A percentile compares a stretch with the other conserved stretches of the same genome.
These are phyloP conservation scores for Incumbomyces lentus DNA, from an alignment of 2,329 filamentous ascomycete species.

Conservation along the genomic window DNA sequence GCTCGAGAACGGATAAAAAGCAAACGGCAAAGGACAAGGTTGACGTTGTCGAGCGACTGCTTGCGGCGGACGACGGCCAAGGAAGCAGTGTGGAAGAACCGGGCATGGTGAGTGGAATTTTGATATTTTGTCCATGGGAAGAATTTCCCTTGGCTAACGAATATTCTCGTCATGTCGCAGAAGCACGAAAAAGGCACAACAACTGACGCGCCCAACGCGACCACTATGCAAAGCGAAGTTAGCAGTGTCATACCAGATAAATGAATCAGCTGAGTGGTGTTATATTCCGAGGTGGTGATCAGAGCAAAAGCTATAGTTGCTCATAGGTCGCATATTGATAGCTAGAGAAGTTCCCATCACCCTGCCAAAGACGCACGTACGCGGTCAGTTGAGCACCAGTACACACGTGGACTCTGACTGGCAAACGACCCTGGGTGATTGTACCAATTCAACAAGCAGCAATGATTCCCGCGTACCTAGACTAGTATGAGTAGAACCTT, in stretches of 20 bases:
- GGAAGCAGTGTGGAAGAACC: not conserved
- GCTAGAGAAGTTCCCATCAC: too few relatives aligned
- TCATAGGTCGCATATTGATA: too few relatives aligned
- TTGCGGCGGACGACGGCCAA: conserved; percentile 26
- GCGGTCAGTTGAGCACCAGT: too few relatives aligned
- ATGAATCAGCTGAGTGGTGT: not conserved
- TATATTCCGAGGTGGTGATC: too few relatives aligned
- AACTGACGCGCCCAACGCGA: not conserved
- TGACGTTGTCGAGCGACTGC: conserved; percentile 44
- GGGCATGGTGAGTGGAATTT: not conserved
- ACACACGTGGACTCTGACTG: too few relatives aligned
- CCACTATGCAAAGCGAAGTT: not conserved
- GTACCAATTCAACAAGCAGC: too few relatives aligned
- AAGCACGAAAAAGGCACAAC: conserved; percentile 1
- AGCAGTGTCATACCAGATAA: conserved; percentile 1
- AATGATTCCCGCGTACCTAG: too few relatives aligned
- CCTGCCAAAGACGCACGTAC: too few relatives aligned
- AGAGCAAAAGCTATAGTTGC: too few relatives aligned
- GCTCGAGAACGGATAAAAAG: conserved; percentile 75
- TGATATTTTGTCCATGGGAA: too few relatives aligned
- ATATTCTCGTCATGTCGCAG: not conserved
- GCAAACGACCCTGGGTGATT: too few relatives aligned
- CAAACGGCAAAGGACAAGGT: conserved; percentile 78
- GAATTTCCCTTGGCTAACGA: not conserved
- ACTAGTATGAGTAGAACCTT: too few relatives aligned